Base-by-base conservation (phyloP, 2,329 filamentous ascomycete species). In the Paecilomyces fulvus region DNA sequence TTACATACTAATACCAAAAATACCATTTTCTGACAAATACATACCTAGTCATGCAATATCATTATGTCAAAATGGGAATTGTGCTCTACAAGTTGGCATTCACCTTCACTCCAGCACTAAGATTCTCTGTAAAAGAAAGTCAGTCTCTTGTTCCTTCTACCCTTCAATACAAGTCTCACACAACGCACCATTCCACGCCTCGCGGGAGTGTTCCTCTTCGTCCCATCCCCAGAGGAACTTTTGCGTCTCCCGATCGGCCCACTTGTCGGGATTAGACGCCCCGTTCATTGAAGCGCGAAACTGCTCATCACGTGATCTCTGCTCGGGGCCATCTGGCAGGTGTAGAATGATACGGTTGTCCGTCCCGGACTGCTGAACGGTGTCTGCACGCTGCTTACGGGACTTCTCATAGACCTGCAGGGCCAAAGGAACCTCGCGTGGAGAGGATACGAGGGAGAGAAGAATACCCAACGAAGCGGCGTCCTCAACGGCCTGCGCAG, bases 231-330 rank as follows among this genome's bases (percentile, higher is more conserved):
- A 73, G 23, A 73, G 51, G 17, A 70, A 64, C 66, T 79, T 75
- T 66, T 87, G 84, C 48, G 85, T 83, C 58, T 85, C 82, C 11
- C 81, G 81, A 64, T 84, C 85, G 6, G 82, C 79, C 84, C 84
- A 87, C 70, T 85, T 85, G 69, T 87, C 84, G 2, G 83, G 83
- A 43, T 67, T 72, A 2, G 60, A 57, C 5, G 62, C 66, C 17
- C 60, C 66, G 0, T 59, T 56, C 53, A 62, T 58, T 8, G 68
- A 67, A 9, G 62, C 58, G 11, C 58, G 62, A 57, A 72, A 70
- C 48, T 68, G 68, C 50, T 64, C 58, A 80, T 80, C 56, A 73
- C 73, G 60, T 43, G 70, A 65, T 51, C 65, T 55, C 68, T 78
- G 59, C 71, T 73, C 69, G 1, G 70, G 69, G 0, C 72, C 72